These are phyloP conservation scores for Saccharomyces pastorianus DNA, from an alignment of 1,139 yeast species.

Conservation along the genomic window DNA sequence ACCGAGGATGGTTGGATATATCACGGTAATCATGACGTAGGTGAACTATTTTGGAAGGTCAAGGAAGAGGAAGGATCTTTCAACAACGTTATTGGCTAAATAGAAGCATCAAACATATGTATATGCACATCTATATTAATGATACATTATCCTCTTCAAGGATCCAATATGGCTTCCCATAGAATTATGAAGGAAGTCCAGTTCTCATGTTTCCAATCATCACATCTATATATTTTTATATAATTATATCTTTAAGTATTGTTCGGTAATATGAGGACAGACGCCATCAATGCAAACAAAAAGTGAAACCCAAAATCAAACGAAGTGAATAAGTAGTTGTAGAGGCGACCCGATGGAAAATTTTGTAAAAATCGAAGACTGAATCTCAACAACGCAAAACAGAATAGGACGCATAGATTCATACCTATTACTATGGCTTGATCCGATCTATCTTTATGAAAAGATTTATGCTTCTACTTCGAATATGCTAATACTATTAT, in stretches of 20 bases:
- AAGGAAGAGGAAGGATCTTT: constrained; percentile 84
- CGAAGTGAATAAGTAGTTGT: neutral
- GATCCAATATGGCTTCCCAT: neutral
- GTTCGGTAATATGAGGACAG: neutral
- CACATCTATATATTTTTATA: neutral
- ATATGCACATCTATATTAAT: constrained; percentile 6
- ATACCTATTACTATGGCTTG: neutral
- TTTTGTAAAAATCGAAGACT: neutral
- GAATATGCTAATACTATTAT: neutral
- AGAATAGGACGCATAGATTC: neutral
- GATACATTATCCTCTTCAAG: constrained; percentile 5
- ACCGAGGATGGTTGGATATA: constrained; percentile 90
- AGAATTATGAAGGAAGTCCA: neutral
- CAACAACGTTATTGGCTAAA: constrained; percentile 68
- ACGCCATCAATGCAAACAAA: neutral
- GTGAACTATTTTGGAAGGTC: constrained; percentile 84
- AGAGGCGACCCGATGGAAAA: neutral
- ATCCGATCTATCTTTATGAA: neutral
- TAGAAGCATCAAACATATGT: neutral
- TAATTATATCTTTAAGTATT: neutral
- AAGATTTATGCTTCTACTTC: neutral
- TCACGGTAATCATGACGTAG: constrained; percentile 93
- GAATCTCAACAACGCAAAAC: neutral
- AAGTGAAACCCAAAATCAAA: neutral
- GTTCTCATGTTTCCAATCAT: neutral